phyloP scores from a whole-genome alignment of 176 grass and related monocot genomes.

The Poa pratensis region DNA sequence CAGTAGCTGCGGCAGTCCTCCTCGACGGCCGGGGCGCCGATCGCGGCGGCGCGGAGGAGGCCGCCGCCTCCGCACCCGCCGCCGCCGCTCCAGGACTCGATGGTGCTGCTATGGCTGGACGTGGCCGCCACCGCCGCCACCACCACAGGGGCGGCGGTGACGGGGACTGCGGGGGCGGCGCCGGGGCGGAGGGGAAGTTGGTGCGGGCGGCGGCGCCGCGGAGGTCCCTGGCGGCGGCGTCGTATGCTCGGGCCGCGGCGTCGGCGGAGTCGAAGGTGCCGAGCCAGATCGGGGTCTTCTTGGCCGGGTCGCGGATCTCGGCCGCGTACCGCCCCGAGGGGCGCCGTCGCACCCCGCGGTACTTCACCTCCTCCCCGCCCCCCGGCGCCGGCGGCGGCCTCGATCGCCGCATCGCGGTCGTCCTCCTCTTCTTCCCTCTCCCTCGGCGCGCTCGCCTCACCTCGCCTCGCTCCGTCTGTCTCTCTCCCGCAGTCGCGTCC shows the following conservation, averaged over 20 bases:
- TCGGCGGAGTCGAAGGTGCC: conserved; percentile 82
- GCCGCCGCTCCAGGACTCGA: conserved; percentile 69
- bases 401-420: conserved; percentile 40
- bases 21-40: conserved; percentile 31
- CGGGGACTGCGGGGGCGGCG: not conserved
- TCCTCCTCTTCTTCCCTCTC: not conserved
- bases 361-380: conserved; percentile 46
- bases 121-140: conserved; percentile 44
- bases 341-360: conserved; percentile 70
- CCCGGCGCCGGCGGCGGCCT: conserved; percentile 42
- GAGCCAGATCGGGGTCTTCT: conserved; percentile 80
- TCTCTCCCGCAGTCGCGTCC: not conserved
- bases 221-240: conserved; percentile 62
- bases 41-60: conserved; percentile 29
- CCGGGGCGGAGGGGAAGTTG: conserved; percentile 52
- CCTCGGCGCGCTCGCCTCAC: not conserved
- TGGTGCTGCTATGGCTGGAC: conserved; percentile 83
- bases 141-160: not conserved
- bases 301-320: conserved; percentile 78
- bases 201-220: conserved; percentile 64
- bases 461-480: not conserved
- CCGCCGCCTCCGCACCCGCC: conserved; percentile 31
- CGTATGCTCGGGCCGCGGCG: conserved; percentile 77
- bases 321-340: conserved; percentile 79
- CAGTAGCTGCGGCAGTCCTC: conserved; percentile 76